Conservation (phyloP, 2,329 filamentous ascomycete species). For the Pyrenophora teres region DNA sequence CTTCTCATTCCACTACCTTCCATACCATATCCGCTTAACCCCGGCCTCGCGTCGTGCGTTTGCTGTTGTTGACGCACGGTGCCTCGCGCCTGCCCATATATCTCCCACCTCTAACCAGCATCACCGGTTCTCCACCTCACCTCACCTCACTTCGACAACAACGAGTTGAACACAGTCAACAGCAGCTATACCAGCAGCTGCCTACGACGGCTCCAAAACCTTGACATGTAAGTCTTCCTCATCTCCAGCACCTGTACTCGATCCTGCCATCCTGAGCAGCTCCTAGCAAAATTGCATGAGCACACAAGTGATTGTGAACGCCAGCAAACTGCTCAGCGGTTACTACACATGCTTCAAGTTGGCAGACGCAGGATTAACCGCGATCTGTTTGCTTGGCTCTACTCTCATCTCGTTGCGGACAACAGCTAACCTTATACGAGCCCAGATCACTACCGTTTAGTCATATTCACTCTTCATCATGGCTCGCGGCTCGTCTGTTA, state of each 20-base stretch:
- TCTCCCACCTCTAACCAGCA: background rate
- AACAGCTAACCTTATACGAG: constrained; percentile 6
- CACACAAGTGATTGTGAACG: background rate
- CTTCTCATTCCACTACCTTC: constrained; percentile 3
- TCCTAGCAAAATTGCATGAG: background rate
- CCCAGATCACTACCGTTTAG: background rate
- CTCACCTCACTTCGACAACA: constrained; percentile 8
- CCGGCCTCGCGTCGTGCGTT: constrained; percentile 4
- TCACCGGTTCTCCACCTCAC: background rate
- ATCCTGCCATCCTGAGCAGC: background rate
- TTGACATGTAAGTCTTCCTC: constrained; percentile 9
- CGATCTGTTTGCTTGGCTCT: constrained; percentile 5
- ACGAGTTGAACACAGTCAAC: background rate
- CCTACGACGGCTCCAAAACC: background rate
- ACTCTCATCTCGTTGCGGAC: background rate
- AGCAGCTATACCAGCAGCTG: background rate
- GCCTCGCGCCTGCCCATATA: constrained; percentile 17
- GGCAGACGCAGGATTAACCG: background rate
- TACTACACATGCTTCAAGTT: background rate
- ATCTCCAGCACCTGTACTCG: background rate
- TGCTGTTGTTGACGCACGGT: constrained; percentile 12
- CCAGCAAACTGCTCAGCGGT: background rate
- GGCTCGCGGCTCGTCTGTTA: constrained; percentile 12
- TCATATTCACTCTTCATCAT: constrained; percentile 6
- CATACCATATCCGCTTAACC: background rate